Percentiles rank a stretch among this genome's conserved stretches.
phyloP scores from a whole-genome alignment of 73 alveolate species.

The Durusdinium trenchii region DNA sequence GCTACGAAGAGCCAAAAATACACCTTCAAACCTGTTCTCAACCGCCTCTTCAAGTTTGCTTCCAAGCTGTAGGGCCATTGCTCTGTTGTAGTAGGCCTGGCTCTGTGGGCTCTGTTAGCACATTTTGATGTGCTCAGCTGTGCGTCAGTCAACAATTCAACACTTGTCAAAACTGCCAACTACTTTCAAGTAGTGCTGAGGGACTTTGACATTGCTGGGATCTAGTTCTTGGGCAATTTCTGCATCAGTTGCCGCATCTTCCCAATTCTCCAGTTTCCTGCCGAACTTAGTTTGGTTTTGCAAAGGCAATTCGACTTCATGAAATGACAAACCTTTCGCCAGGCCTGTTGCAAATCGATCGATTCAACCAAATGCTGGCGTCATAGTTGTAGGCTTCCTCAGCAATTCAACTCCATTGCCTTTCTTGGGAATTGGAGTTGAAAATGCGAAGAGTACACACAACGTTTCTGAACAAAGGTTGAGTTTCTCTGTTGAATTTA shows the following conservation, averaged over 20 bases:
- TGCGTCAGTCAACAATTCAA: no score
- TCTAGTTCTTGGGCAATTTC: constrained; percentile 88
- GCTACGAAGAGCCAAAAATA: no score
- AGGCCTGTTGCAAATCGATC: constrained; percentile 86
- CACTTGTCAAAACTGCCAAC: no score
- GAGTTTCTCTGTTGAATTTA: no score
- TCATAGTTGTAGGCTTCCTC: constrained; percentile 79
- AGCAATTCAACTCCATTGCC: no score
- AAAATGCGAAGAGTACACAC: no score
- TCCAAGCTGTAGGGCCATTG: constrained; percentile 68
- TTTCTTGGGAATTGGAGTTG: no score
- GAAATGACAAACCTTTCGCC: background rate
- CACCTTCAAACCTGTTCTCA: background rate
- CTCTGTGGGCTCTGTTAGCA: background rate
- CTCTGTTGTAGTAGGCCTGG: constrained; percentile 92
- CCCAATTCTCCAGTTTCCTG: constrained; percentile 82
- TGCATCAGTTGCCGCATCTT: constrained; percentile 88
- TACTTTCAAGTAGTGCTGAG: background rate
- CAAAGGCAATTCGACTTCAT: background rate
- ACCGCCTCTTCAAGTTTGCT: constrained; percentile 50
- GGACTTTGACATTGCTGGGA: constrained; percentile 70
- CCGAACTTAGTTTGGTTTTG: background rate
- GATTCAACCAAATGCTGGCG: constrained; percentile 90
- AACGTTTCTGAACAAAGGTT: no score
- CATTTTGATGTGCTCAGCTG: background rate